Percentiles rank a stretch among this genome's conserved stretches.
Evolutionary conservation across 805 yeast species (phyloP).

Genomic region (Candida lessepsii): DNA sequence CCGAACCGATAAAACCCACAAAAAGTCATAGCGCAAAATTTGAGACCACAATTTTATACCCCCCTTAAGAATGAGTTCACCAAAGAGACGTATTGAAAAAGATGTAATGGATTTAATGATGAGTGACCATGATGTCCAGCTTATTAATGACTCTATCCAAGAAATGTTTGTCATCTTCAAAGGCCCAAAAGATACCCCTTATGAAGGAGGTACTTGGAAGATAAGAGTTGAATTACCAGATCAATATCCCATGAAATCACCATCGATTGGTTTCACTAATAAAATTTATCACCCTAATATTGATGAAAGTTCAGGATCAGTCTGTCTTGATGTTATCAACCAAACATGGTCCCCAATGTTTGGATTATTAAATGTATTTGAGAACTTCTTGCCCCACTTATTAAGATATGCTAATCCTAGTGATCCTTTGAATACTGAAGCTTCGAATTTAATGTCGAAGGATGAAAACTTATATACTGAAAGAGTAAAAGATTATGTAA

Average conservation of each 20-base stretch:
- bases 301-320: conserved; percentile 86
- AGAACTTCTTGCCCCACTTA: conserved; percentile 88
- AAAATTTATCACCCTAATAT: conserved; percentile 94
- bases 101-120: conserved; percentile 96
- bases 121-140: conserved; percentile 87
- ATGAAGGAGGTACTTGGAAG: conserved; percentile 87
- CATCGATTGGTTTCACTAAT: conserved; percentile 91
- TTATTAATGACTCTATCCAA: conserved; percentile 74
- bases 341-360: conserved; percentile 99
- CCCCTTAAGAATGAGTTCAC: conserved; percentile 45
- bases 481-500: conserved; percentile 71
- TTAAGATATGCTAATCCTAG: conserved; percentile 90
- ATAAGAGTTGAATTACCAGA: conserved; percentile 92
- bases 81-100: conserved; percentile 81
- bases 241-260: conserved; percentile 93
- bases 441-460: conserved; percentile 72
- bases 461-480: conserved; percentile 65
- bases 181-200: conserved; percentile 83
- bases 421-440: conserved; percentile 91
- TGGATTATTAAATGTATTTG: conserved; percentile 86
- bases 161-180: conserved; percentile 81
- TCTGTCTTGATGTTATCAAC: conserved; percentile 92
- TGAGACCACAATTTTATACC: background rate
- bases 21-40: conserved; percentile 1
- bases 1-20: conserved; percentile 8